These are phyloP conservation scores for Taphrina deformans DNA, from an alignment of 1,139 yeast species.

Conservation along the genomic window DNA sequence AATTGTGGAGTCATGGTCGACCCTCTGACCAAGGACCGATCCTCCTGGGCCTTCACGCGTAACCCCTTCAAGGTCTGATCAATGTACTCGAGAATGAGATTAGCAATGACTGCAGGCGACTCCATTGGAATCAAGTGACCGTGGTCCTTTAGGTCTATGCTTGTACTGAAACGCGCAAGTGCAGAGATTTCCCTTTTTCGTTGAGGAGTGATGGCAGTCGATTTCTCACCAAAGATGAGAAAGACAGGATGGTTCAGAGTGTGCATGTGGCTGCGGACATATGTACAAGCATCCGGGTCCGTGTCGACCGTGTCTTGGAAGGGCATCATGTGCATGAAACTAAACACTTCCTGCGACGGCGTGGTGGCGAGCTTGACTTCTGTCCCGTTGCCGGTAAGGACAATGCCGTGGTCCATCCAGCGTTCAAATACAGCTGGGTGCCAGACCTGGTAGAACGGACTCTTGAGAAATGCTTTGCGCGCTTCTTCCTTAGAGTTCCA, in stretches of 20 bases:
- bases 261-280: constrained; percentile 17
- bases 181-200: background rate
- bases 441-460: constrained; percentile 36
- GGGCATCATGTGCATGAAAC: constrained; percentile 31
- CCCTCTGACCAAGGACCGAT: background rate
- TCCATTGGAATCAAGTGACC: constrained; percentile 37
- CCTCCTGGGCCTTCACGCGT: background rate
- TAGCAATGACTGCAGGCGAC: constrained; percentile 14
- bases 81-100: background rate
- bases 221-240: constrained; percentile 31
- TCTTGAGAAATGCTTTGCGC: constrained; percentile 28
- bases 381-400: constrained; percentile 25
- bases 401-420: constrained; percentile 35
- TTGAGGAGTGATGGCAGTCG: background rate
- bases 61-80: background rate
- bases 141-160: constrained; percentile 18
- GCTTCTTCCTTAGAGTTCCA: constrained; percentile 38
- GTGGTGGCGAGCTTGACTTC: constrained; percentile 37
- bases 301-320: background rate
- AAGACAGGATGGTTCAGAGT: constrained; percentile 29
- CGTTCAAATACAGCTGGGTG: constrained; percentile 36
- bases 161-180: constrained; percentile 17
- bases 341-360: constrained; percentile 37
- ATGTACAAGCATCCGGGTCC: constrained; percentile 3
- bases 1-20: constrained; percentile 1